Base-by-base conservation (phyloP, 345 rosid species). In the Ricinus communis region DNA sequence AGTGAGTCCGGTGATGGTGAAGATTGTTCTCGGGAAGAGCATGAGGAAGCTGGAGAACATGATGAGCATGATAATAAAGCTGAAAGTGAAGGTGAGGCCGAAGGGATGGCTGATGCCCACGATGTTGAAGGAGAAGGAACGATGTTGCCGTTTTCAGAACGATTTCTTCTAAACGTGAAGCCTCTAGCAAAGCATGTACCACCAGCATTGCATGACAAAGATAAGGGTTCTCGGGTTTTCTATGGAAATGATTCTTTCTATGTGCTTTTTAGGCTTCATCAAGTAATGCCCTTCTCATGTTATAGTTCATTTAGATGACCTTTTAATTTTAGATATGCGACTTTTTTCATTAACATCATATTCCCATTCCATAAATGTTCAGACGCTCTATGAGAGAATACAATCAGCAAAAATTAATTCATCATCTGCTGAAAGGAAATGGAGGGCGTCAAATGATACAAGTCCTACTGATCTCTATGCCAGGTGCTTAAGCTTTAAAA, bases 61-160 rank as follows among this genome's bases (percentile, higher is more conserved):
- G 85, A 84, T 55, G 90, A 85, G 46, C 88, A 82, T 74, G 87
- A 87, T 71, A 84, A 84, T 70, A 86, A 91, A 78, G 99, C 82
- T 54, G 98, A 95, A 85, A 92, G 94, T 61, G 96, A 95, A 88
- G 98, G 91, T 68, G 98, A 92, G 76, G 99, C 91, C 50, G 96
- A 88, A 80, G 96, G 89, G 75, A 88, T 82, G 85, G 89, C 89
- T 43, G 88, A 85, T 86, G 91, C 81, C 78, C 90, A 82, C 31
- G 97, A 87, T 83, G 87, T 79, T 56, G 96, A 83, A 81, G 93
- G 88, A 77, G 91, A 88, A 67, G 92, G 84, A 71, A 69, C 82
- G 55, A 72, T 75, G 56, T 77, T 89, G 49, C 89, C 93, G 22
- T 82, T 81, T 82, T 88, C 92, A n/a, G 93, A 86, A 70, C 83